Evolutionary conservation across 441 rosid genomes (phyloP).

Genomic region (Erysimum cheiri): DNA sequence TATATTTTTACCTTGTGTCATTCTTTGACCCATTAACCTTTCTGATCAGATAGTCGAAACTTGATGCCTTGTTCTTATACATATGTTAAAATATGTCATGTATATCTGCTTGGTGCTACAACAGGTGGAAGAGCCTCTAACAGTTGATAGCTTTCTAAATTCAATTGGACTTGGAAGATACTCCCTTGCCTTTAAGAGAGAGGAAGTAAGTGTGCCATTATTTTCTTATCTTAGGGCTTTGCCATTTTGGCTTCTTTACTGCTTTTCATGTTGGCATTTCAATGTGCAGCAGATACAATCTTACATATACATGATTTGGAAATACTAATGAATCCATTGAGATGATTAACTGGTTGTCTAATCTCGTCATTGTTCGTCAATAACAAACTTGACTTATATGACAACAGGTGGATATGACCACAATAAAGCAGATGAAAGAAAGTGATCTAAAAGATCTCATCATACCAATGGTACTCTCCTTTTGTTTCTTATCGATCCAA

Average conservation of each 20-base stretch:
- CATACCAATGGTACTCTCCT: slow-evolving; percentile 81
- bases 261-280: slow-evolving; percentile 19
- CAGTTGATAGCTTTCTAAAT: slow-evolving; percentile 72
- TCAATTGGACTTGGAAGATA: slow-evolving; percentile 82
- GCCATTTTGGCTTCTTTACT: not conserved
- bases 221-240: slow-evolving; percentile 19
- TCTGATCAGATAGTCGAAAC: slow-evolving; percentile 15
- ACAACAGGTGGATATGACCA: slow-evolving; percentile 86
- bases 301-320: slow-evolving; percentile 2
- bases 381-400: slow-evolving; percentile 27
- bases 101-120: slow-evolving; percentile 30
- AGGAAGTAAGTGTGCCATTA: slow-evolving; percentile 67
- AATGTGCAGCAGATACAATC: slow-evolving; percentile 19
- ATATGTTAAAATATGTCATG: too few species aligned
- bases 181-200: slow-evolving; percentile 73
- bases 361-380: not conserved
- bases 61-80: not conserved
- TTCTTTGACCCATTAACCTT: slow-evolving; percentile 1
- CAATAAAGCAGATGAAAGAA: slow-evolving; percentile 91
- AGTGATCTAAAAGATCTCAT: slow-evolving; percentile 89
- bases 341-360: slow-evolving; percentile 15
- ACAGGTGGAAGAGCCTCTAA: slow-evolving; percentile 69
- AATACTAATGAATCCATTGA: not conserved
- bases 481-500: not conserved
- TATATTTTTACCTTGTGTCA: slow-evolving; percentile 7